Conservation (phyloP, 345 rosid species). For the Arabis alpina region DNA sequence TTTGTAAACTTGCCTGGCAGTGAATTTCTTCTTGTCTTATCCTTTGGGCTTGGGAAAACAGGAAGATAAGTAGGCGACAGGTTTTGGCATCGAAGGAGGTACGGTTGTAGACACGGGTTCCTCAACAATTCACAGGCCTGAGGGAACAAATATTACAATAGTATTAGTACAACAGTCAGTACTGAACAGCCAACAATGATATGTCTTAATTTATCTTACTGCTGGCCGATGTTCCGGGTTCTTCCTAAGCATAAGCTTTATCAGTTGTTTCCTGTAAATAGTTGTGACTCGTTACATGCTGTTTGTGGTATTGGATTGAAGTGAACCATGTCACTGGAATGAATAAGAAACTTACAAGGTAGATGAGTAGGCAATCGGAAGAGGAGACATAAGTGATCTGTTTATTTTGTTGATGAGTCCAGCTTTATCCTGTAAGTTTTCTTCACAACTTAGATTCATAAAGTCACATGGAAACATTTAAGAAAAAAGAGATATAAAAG, state of each 20-base stretch:
- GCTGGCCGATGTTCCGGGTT: conserved; percentile 80
- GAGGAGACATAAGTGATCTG: conserved; percentile 86
- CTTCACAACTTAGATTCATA: conserved; percentile 17
- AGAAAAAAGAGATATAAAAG: neutral
- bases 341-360: conserved; percentile 64
- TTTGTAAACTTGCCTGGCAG: conserved; percentile 50
- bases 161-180: conserved; percentile 3
- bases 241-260: conserved; percentile 90
- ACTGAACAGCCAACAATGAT: conserved; percentile 6
- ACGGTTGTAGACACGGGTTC: conserved; percentile 81
- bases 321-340: neutral
- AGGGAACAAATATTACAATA: conserved; percentile 14
- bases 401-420: conserved; percentile 90
- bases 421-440: conserved; percentile 69
- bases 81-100: conserved; percentile 70
- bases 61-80: conserved; percentile 85
- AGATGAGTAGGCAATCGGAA: conserved; percentile 87
- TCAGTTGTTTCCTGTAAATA: conserved; percentile 79
- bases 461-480: conserved; percentile 19
- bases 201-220: conserved; percentile 51
- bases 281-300: conserved; percentile 15
- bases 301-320: conserved; percentile 12
- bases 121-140: conserved; percentile 93
- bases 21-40: conserved; percentile 64
- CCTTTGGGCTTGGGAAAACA: conserved; percentile 70